These are phyloP conservation scores for Malus orientalis DNA, from an alignment of 306 rosid species.

Conservation along the genomic window DNA sequence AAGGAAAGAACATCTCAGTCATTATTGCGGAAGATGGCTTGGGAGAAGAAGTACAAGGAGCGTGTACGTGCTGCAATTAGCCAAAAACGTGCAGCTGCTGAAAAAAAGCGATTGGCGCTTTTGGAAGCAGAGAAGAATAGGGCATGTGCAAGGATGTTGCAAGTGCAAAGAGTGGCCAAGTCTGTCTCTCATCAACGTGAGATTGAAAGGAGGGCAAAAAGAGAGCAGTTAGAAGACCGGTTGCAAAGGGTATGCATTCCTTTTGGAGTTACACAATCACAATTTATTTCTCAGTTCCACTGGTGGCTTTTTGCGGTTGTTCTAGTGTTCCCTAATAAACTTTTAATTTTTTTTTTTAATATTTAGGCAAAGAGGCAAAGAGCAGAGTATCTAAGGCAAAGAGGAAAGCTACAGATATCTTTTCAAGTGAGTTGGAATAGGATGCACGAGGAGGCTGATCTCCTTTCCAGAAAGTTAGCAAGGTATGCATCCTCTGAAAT, in stretches of 20 bases:
- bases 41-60: slow-evolving; percentile 87
- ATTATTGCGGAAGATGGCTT: slow-evolving; percentile 61
- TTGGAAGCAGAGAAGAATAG: slow-evolving; percentile 84
- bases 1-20: slow-evolving; percentile 88
- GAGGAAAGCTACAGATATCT: slow-evolving; percentile 52
- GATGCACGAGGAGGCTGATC: slow-evolving; percentile 68
- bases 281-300: background rate
- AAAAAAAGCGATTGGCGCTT: slow-evolving; percentile 62
- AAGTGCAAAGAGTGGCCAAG: slow-evolving; percentile 67
- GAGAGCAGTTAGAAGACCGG: slow-evolving; percentile 79
- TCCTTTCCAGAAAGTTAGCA: slow-evolving; percentile 66
- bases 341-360: slow-evolving; percentile 3
- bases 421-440: slow-evolving; percentile 35
- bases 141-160: slow-evolving; percentile 67
- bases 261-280: background rate
- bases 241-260: slow-evolving; percentile 64
- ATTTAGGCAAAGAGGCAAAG: slow-evolving; percentile 76
- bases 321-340: background rate
- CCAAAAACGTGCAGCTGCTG: slow-evolving; percentile 87
- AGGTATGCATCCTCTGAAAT: slow-evolving; percentile 31
- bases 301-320: slow-evolving; percentile 5
- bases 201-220: slow-evolving; percentile 72
- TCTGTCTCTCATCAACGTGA: slow-evolving; percentile 83
- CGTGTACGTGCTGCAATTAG: slow-evolving; percentile 77
- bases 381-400: slow-evolving; percentile 81